A percentile compares a stretch with the other conserved stretches of the same genome.
Conservation (phyloP, 2,329 filamentous ascomycete species). For the Microsporum audouinii region DNA sequence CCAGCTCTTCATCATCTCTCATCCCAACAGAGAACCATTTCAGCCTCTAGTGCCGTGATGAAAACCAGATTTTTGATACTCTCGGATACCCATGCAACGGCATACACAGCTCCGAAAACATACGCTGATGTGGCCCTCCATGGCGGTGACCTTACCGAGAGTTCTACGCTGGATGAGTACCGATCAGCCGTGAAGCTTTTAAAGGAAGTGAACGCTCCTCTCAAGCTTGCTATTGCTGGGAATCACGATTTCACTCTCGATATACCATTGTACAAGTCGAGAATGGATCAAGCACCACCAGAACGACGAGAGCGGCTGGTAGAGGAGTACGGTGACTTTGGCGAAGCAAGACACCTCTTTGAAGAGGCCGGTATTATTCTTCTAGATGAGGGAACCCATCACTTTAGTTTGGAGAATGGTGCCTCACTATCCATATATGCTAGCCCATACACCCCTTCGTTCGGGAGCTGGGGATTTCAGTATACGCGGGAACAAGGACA, state of each 20-base stretch:
- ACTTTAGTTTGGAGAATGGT: constrained; percentile 41
- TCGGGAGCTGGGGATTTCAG: constrained; percentile 41
- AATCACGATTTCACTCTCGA: constrained; percentile 44
- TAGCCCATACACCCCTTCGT: constrained; percentile 42
- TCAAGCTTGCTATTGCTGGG: constrained; percentile 46
- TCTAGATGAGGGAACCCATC: constrained; percentile 42
- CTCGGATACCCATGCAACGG: constrained; percentile 37
- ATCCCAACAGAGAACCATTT: neutral
- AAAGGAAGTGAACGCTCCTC: constrained; percentile 33
- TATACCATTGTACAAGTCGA: constrained; percentile 25
- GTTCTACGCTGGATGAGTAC: constrained; percentile 34
- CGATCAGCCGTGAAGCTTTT: constrained; percentile 34
- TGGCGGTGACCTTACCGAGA: constrained; percentile 43
- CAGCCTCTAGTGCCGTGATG: neutral
- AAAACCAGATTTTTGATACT: constrained; percentile 34
- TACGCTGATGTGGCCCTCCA: constrained; percentile 41
- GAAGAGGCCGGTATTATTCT: constrained; percentile 34
- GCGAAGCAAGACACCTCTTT: constrained; percentile 33
- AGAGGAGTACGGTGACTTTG: constrained; percentile 32
- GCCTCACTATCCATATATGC: constrained; percentile 41
- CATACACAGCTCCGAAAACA: constrained; percentile 20
- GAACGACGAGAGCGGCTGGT: constrained; percentile 22
- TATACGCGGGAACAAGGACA: constrained; percentile 34
- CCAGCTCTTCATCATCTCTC: neutral
- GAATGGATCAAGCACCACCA: constrained; percentile 21